These are phyloP conservation scores for Aquanectria penicillioides DNA, from an alignment of 2,329 filamentous ascomycete species.

Conservation along the genomic window DNA sequence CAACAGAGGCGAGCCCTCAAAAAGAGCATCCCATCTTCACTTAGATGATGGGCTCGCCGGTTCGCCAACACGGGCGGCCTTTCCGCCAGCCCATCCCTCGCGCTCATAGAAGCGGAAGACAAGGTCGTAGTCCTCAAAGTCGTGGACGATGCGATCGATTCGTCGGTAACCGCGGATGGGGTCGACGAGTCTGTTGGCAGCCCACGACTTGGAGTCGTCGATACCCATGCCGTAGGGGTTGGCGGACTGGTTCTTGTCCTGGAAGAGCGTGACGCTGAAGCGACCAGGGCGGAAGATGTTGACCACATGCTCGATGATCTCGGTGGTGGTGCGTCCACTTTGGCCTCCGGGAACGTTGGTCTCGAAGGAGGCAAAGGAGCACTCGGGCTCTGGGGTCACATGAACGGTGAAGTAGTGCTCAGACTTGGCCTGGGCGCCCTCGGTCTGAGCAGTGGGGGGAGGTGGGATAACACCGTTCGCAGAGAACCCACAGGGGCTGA, in stretches of 20 bases:
- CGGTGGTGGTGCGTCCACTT: slow-evolving; percentile 86
- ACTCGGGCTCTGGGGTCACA: slow-evolving; percentile 95
- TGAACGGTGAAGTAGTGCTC: slow-evolving; percentile 98
- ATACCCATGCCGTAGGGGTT: slow-evolving; percentile 53
- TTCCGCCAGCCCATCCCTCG: slow-evolving; percentile 75
- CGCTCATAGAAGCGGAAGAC: slow-evolving; percentile 97
- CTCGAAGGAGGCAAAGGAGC: slow-evolving; percentile 97
- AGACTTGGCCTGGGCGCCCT: slow-evolving; percentile 58
- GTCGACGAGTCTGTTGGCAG: slow-evolving; percentile 71
- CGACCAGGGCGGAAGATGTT: slow-evolving; percentile 97
- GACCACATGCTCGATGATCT: slow-evolving; percentile 93
- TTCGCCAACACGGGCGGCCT: slow-evolving; percentile 65
- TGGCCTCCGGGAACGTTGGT: slow-evolving; percentile 94
- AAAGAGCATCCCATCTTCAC: neutral
- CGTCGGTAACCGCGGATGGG: slow-evolving; percentile 86
- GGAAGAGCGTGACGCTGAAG: slow-evolving; percentile 96
- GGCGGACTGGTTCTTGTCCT: slow-evolving; percentile 75
- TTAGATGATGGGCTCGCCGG: slow-evolving; percentile 34
- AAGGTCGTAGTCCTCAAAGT: slow-evolving; percentile 96
- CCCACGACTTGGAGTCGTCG: slow-evolving; percentile 49
- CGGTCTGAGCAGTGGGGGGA: slow-evolving; percentile 56
- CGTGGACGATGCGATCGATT: slow-evolving; percentile 94
- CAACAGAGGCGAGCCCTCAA: neutral
- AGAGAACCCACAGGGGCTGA: slow-evolving; percentile 96
- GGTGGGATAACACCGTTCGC: slow-evolving; percentile 95